Conservation (phyloP, 805 yeast genomes). For the Metschnikowia corniflorae region DNA sequence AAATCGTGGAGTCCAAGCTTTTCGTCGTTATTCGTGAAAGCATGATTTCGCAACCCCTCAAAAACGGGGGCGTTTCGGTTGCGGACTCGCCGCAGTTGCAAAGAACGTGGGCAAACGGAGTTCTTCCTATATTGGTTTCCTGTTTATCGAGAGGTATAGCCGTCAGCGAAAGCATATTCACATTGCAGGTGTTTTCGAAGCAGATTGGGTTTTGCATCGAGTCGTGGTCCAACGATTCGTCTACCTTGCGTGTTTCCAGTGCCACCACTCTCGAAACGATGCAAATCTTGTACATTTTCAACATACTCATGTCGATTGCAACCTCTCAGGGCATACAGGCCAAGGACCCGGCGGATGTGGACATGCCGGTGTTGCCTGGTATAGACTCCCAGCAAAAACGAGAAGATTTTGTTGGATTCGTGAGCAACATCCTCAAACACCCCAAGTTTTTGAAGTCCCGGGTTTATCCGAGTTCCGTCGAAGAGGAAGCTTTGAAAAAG, state of each 20-base stretch:
- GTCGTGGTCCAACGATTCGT: slow-evolving; percentile 65
- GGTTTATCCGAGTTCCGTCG: slow-evolving; percentile 57
- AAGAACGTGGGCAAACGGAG: slow-evolving; percentile 81
- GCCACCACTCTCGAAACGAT: slow-evolving; percentile 39
- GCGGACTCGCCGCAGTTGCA: slow-evolving; percentile 55
- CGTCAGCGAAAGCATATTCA: slow-evolving; percentile 59
- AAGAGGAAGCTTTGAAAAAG: slow-evolving; percentile 59
- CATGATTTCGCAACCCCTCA: slow-evolving; percentile 63
- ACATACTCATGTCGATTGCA: slow-evolving; percentile 51
- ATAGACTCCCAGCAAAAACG: slow-evolving; percentile 58
- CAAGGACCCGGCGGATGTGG: slow-evolving; percentile 17
- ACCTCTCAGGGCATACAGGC: slow-evolving; percentile 44
- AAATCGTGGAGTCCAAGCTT: slow-evolving; percentile 59
- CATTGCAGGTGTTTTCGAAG: slow-evolving; percentile 56
- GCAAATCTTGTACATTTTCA: slow-evolving; percentile 64
- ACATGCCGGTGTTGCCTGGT: slow-evolving; percentile 48
- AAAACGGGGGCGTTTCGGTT: slow-evolving; percentile 59
- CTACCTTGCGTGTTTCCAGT: slow-evolving; percentile 34
- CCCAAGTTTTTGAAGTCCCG: slow-evolving; percentile 78
- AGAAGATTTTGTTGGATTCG: slow-evolving; percentile 54
- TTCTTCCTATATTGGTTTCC: slow-evolving; percentile 62
- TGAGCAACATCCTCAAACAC: slow-evolving; percentile 76
- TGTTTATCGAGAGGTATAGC: slow-evolving; percentile 62
- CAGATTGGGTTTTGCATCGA: slow-evolving; percentile 63
- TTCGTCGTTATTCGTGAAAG: slow-evolving; percentile 67